These are phyloP conservation scores for Penicillium macrosclerotiorum DNA, from an alignment of 495 filamentous ascomycete genomes.

Conservation along the genomic window DNA sequence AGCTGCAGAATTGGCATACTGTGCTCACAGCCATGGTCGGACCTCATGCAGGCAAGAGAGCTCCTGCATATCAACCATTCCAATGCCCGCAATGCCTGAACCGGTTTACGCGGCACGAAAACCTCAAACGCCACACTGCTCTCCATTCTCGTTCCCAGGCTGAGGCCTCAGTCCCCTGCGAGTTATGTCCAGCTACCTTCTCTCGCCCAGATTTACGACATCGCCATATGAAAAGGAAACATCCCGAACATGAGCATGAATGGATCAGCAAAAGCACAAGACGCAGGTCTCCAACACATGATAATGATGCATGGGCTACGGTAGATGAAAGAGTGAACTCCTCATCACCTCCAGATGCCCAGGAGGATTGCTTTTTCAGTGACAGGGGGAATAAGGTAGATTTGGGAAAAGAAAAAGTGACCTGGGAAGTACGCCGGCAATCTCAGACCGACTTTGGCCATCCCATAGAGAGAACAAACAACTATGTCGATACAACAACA, in stretches of 20 bases:
- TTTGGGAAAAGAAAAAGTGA: no score
- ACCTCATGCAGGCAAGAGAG: constrained; percentile 4
- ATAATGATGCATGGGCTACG: not conserved
- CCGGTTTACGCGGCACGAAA: constrained; percentile 39
- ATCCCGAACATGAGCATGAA: constrained; percentile 25
- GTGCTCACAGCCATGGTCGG: constrained; percentile 20
- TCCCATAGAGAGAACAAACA: not conserved
- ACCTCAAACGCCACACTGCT: constrained; percentile 37
- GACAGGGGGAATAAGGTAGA: no score
- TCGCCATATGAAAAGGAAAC: constrained; percentile 38
- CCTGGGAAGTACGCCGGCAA: no score
- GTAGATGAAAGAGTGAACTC: not conserved
- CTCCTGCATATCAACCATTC: constrained; percentile 27
- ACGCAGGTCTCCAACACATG: constrained; percentile 8
- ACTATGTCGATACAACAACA: no score
- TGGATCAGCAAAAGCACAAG: constrained; percentile 13
- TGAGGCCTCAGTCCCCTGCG: constrained; percentile 23
- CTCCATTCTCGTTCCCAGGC: constrained; percentile 29
- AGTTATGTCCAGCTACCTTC: constrained; percentile 31
- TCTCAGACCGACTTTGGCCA: no score
- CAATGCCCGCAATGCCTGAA: constrained; percentile 33
- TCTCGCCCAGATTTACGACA: constrained; percentile 30
- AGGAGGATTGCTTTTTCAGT: not conserved
- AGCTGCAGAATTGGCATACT: no score
- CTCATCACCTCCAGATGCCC: constrained; percentile 4